Percentiles rank a stretch among this genome's conserved stretches.
Evolutionary conservation across 768 basidiomycete species (phyloP).

Genomic region (Antrodiella citrinella): DNA sequence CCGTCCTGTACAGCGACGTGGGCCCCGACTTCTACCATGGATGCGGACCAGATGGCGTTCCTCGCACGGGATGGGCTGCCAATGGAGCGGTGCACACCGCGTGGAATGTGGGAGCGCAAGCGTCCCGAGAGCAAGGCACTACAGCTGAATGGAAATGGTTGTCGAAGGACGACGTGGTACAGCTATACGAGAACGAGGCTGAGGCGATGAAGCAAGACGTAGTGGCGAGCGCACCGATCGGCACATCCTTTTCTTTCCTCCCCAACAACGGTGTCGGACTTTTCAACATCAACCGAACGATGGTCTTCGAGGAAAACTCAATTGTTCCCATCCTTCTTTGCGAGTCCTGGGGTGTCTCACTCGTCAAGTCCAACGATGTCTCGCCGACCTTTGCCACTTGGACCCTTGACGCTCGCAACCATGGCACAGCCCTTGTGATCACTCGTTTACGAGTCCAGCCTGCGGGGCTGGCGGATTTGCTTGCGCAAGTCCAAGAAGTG

Average conservation of each 20-base stretch:
- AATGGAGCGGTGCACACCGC: constrained; percentile 29
- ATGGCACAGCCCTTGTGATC: constrained; percentile 29
- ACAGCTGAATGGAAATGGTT: constrained; percentile 22
- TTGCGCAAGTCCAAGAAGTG: constrained; percentile 26
- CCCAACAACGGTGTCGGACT: constrained; percentile 41
- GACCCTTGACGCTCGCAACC: constrained; percentile 30
- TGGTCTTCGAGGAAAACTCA: constrained; percentile 14
- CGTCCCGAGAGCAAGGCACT: not conserved
- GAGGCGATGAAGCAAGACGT: constrained; percentile 28
- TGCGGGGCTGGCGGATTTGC: constrained; percentile 26
- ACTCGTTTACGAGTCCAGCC: constrained; percentile 31
- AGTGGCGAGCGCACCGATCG: constrained; percentile 7
- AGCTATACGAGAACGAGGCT: constrained; percentile 35
- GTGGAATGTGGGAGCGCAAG: constrained; percentile 22
- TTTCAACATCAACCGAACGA: constrained; percentile 30
- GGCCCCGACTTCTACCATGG: constrained; percentile 37
- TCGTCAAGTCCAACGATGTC: constrained; percentile 4
- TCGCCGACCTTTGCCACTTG: constrained; percentile 32
- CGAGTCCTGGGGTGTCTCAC: constrained; percentile 23
- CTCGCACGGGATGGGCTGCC: constrained; percentile 35
- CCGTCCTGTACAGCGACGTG: constrained; percentile 46
- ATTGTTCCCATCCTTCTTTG: constrained; percentile 8
- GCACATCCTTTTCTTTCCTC: constrained; percentile 31
- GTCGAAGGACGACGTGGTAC: constrained; percentile 25
- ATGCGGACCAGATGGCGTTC: constrained; percentile 28